Percentiles rank a stretch among this genome's conserved stretches.
phyloP scores from a whole-genome alignment of 225 moss, liverwort and hornwort species.

The Ulota crispa region DNA sequence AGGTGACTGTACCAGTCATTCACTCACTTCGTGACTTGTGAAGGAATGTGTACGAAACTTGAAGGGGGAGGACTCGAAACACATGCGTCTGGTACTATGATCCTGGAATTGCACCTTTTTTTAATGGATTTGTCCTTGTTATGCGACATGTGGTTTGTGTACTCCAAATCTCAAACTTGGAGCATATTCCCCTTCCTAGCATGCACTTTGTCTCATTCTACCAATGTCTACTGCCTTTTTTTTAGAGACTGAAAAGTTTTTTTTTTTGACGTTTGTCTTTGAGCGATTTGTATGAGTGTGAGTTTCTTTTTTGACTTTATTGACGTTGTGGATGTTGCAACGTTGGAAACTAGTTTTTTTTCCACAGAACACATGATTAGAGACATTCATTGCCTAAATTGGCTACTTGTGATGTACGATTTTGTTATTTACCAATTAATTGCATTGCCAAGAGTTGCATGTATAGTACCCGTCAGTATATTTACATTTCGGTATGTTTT shows the following conservation, averaged over 20 bases:
- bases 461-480: too few species aligned
- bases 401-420: too few species aligned
- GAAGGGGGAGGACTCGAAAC: not conserved
- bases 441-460: too few species aligned
- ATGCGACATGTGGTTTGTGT: not conserved
- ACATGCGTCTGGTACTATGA: not conserved
- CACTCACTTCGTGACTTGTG: constrained; percentile 10
- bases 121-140: constrained; percentile 15
- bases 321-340: too few species aligned
- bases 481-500: too few species aligned
- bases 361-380: too few species aligned
- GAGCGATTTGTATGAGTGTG: too few species aligned
- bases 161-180: not conserved
- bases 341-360: too few species aligned
- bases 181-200: not conserved
- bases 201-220: not conserved
- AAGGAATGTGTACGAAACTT: constrained; percentile 6
- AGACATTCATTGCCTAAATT: too few species aligned
- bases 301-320: too few species aligned
- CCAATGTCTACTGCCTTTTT: not conserved
- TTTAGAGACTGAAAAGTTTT: not conserved
- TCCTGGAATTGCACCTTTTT: constrained; percentile 17
- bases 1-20: constrained; percentile 19
- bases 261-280: too few species aligned
- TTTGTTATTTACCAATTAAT: too few species aligned